These are phyloP conservation scores for Clarireedia monteithiana DNA, from an alignment of 2,329 filamentous ascomycete genomes.

Conservation along the genomic window DNA sequence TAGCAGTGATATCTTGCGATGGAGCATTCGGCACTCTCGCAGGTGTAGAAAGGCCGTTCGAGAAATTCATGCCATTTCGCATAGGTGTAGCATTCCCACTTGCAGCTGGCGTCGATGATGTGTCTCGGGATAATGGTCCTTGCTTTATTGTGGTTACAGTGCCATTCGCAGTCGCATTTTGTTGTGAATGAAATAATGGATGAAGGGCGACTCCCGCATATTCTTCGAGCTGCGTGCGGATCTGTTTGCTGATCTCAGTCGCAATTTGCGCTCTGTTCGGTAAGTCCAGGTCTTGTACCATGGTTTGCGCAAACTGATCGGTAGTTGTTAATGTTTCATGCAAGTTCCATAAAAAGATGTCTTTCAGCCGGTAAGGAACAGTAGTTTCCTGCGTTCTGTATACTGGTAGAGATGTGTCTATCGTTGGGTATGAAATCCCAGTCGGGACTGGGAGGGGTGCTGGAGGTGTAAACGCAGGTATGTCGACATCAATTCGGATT, in stretches of 20 bases:
- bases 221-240: slow-evolving; percentile 89
- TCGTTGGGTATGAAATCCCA: slow-evolving; percentile 46
- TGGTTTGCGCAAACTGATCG: slow-evolving; percentile 84
- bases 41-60: slow-evolving; percentile 41
- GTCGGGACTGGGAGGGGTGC: slow-evolving; percentile 57
- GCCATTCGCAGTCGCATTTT: slow-evolving; percentile 27
- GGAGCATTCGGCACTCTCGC: slow-evolving; percentile 35
- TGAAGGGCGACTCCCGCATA: slow-evolving; percentile 92
- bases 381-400: slow-evolving; percentile 75
- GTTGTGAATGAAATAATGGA: slow-evolving; percentile 70
- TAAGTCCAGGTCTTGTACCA: slow-evolving; percentile 90
- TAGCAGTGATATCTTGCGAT: slow-evolving; percentile 53
- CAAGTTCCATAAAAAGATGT: slow-evolving; percentile 96
- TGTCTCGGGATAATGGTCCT: slow-evolving; percentile 27
- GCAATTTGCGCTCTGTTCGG: slow-evolving; percentile 65
- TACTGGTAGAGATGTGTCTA: slow-evolving; percentile 67
- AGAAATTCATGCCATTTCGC: slow-evolving; percentile 38
- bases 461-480: slow-evolving; percentile 66
- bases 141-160: slow-evolving; percentile 28
- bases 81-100: slow-evolving; percentile 51
- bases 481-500: slow-evolving; percentile 92
- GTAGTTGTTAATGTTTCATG: slow-evolving; percentile 92
- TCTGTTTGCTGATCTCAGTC: slow-evolving; percentile 82
- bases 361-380: slow-evolving; percentile 79
- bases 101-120: slow-evolving; percentile 35